Evolutionary conservation across 2,329 filamentous ascomycete genomes (phyloP).

Genomic region (Botrytis tulipae): DNA sequence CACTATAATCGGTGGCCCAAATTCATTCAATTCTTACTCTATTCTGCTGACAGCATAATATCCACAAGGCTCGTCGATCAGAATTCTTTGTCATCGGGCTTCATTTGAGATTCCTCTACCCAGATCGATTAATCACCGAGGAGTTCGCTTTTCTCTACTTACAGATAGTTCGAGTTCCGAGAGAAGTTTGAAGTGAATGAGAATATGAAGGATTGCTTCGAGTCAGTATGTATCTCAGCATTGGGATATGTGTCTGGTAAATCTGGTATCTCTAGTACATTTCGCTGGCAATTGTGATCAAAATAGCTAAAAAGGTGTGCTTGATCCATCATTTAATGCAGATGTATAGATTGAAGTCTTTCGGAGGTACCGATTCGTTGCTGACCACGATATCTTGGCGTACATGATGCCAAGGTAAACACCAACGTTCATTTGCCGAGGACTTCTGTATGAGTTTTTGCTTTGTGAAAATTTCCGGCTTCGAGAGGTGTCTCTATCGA

Average conservation of each 20-base stretch:
- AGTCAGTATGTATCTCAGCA: neutral
- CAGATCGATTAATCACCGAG: neutral
- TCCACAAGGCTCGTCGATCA: neutral
- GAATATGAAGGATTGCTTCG: neutral
- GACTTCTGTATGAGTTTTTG: neutral
- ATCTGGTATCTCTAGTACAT: neutral
- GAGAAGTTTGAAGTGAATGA: neutral
- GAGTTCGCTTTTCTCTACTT: neutral
- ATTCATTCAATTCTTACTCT: neutral
- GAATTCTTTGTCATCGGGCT: neutral
- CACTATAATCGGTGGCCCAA: neutral
- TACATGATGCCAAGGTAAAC: neutral
- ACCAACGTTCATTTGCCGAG: neutral
- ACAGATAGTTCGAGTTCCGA: too few relatives aligned
- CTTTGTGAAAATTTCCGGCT: neutral
- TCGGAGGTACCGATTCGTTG: neutral
- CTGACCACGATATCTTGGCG: neutral
- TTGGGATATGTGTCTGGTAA: neutral
- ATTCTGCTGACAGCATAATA: neutral
- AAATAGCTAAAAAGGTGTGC: neutral
- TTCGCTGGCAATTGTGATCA: rapidly evolving
- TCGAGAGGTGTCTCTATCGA: neutral
- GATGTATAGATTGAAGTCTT: neutral
- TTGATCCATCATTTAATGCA: too few relatives aligned
- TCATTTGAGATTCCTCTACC: neutral